phyloP scores from a whole-genome alignment of 139 green algal species.

The Medakamo hakoo region DNA sequence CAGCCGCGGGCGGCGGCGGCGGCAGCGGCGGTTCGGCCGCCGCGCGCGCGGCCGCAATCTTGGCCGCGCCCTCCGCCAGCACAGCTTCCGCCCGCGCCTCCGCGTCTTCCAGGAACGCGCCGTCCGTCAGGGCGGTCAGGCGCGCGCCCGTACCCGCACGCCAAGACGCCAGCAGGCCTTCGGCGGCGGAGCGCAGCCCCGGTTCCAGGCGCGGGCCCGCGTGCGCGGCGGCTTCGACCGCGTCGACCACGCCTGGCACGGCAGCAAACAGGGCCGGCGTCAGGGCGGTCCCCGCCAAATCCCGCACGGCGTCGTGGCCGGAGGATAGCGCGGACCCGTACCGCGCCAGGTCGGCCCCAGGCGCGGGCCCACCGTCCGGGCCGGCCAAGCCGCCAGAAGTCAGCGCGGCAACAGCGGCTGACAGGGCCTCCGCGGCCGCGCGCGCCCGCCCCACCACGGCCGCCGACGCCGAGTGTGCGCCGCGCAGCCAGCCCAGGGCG shows the following conservation, averaged over 20 bases:
- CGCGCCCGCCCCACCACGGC: neutral
- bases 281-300: neutral
- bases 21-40: neutral
- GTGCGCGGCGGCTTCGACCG: neutral
- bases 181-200: neutral
- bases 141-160: neutral
- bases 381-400: too few species aligned
- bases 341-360: too few species aligned
- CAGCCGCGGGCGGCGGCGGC: too few species aligned
- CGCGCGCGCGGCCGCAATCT: slow-evolving; percentile 1
- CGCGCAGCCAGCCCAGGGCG: slow-evolving; percentile 7
- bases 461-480: neutral
- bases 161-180: neutral
- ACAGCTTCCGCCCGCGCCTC: neutral
- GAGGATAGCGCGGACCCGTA: neutral
- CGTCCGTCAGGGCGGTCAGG: neutral
- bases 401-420: neutral
- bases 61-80: slow-evolving; percentile 7
- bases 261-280: neutral
- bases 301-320: neutral
- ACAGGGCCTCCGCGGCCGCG: neutral
- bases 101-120: neutral
- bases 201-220: neutral
- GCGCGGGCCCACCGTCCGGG: too few species aligned
- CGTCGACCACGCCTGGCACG: neutral